Evolutionary conservation across 1,284 basidiomycete species (phyloP), one percentile per base, ranked within the genome.

Genomic region (Cutaneotrichosporon cutaneum): DNA sequence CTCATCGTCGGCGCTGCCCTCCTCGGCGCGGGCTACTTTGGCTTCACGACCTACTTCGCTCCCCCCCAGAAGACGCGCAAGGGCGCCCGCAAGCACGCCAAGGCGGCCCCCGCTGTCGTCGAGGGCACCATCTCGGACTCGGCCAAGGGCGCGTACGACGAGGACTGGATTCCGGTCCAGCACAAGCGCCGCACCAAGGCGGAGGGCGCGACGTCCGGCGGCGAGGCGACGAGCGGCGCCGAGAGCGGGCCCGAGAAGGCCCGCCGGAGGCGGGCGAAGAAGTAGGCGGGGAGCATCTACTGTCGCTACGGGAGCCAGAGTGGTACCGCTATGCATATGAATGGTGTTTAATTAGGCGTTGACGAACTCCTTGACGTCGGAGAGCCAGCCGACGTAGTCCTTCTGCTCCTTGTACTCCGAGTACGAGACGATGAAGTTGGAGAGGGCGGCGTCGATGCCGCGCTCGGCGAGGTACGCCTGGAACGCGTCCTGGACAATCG

Each of bases 381-480:
- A 82, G 72, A 98, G 82, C 94, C 94, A 98, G 68, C 82, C 82
- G 73, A 94, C 86, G 80, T 98, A 98, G 82, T 97, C 94, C 90
- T 88, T 87, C 82, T 95, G 93, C 75, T 94, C 92, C 84, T 95
- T 95, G 83, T 83, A 83, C 76, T 91, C 89, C 24, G 89, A 87
- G 74, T 90, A 94, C 67, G 90, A 88, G 30, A 90, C 88, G 65
- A 94, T 85, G 81, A 94, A 93, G 70, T 85, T 76, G 5, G 90
- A 77, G 54, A 95, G 82, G 44, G 80, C 82, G 70, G 92, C 89
- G 76, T 92, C 87, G 70, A 99, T 84, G 13, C 92, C 94, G 61
- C 95, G 87, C 82, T 95, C 92, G 65, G 85, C 83, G 58, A 95
- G 82, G 84, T 83, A 95, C 72, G 84, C 83, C 73, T 91, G 88